Evolutionary conservation across 1,284 basidiomycete genomes (phyloP).

Genomic region (Irpex sp.): DNA sequence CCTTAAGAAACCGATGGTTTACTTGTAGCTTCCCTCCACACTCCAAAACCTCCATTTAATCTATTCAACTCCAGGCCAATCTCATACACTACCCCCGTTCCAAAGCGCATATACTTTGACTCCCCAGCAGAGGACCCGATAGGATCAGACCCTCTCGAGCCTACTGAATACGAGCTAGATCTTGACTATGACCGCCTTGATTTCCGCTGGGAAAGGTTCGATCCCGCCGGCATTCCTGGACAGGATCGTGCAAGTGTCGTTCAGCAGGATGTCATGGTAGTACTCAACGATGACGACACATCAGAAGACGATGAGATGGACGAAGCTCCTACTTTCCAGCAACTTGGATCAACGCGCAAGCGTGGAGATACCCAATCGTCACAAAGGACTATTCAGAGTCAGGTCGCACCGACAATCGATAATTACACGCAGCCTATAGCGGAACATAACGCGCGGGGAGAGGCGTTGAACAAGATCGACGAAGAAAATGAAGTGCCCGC

Average conservation of each 20-base stretch:
- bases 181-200: conserved; percentile 39
- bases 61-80: not conserved
- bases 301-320: not conserved
- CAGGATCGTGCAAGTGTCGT: not conserved
- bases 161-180: conserved; percentile 27
- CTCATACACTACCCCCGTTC: not conserved
- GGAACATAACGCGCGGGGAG: too few relatives aligned
- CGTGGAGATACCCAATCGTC: too few relatives aligned
- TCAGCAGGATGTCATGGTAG: not conserved
- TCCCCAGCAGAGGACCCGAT: conserved; percentile 49
- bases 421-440: not conserved
- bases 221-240: conserved; percentile 17
- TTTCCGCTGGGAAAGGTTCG: conserved; percentile 56
- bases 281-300: not conserved
- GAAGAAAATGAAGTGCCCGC: not conserved
- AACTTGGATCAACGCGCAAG: not conserved
- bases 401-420: too few relatives aligned
- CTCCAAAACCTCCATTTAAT: not conserved
- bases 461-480: too few relatives aligned
- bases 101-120: conserved; percentile 43
- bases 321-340: not conserved
- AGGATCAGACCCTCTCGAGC: conserved; percentile 36
- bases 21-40: too few relatives aligned
- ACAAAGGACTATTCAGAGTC: too few relatives aligned
- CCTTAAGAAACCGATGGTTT: not conserved